Conservation (phyloP, 1,139 yeast species). For the Taiozyma sp. region DNA sequence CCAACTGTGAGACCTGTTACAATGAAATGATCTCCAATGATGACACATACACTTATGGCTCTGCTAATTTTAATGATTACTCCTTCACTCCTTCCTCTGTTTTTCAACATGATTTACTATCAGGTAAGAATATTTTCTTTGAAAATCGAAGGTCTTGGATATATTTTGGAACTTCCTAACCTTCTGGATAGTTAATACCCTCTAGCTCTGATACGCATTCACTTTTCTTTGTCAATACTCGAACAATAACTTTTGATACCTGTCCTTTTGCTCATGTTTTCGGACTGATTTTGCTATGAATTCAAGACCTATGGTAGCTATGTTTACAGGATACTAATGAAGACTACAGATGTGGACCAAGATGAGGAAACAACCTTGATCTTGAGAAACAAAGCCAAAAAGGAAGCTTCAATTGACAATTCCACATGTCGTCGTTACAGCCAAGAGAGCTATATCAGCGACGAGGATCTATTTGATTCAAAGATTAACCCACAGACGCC, state of each 20-base stretch:
- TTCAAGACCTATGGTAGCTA: neutral
- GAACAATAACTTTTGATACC: neutral
- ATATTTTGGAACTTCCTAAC: neutral
- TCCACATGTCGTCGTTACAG: neutral
- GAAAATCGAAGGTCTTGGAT: neutral
- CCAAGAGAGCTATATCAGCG: neutral
- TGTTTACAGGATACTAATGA: neutral
- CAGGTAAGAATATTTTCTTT: neutral
- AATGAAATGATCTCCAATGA: neutral
- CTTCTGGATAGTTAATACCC: neutral
- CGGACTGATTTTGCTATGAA: neutral
- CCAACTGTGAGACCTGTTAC: neutral
- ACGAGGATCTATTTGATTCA: neutral
- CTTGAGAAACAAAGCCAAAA: neutral
- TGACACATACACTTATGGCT: neutral
- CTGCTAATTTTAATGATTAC: neutral
- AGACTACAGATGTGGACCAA: neutral
- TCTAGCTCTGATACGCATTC: neutral
- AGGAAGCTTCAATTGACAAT: neutral
- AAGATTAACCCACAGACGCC: neutral
- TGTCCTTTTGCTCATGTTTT: neutral
- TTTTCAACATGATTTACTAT: neutral
- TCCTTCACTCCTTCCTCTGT: slow-evolving; percentile 5
- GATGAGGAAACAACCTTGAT: slow-evolving; percentile 4
- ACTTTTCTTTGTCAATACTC: neutral